Conservation (phyloP, 371 early-diverging fungal species). For the Mortierella sp. region DNA sequence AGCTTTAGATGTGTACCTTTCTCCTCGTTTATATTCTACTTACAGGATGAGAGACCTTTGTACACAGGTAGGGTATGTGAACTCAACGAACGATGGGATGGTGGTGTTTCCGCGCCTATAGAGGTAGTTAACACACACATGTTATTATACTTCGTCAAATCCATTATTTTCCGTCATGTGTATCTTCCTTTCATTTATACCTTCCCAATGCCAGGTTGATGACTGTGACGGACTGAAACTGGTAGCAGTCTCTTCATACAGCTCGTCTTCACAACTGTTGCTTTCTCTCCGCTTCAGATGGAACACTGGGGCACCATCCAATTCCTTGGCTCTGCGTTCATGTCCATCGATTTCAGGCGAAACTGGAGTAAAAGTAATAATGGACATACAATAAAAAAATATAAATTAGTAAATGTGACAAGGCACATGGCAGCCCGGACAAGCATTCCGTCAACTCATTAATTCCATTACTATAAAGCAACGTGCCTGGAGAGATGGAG, state of each 20-base stretch:
- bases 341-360: background rate
- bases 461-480: too few relatives aligned
- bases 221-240: background rate
- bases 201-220: background rate
- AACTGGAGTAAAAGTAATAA: too few relatives aligned
- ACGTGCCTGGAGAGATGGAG: too few relatives aligned
- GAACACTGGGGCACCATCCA: background rate
- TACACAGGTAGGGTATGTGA: background rate
- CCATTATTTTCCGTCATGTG: background rate
- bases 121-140: background rate
- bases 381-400: too few relatives aligned
- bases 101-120: background rate
- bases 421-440: too few relatives aligned
- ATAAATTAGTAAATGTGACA: too few relatives aligned
- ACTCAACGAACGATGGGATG: background rate
- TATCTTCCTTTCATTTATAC: background rate
- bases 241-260: background rate
- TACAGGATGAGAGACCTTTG: background rate
- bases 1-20: background rate
- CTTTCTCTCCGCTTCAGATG: background rate
- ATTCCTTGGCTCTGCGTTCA: background rate
- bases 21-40: background rate
- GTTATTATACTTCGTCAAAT: background rate
- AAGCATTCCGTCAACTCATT: too few relatives aligned
- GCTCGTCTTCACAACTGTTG: background rate